phyloP scores from a whole-genome alignment of 1,284 basidiomycete species.

The Marasmius fiardii region DNA sequence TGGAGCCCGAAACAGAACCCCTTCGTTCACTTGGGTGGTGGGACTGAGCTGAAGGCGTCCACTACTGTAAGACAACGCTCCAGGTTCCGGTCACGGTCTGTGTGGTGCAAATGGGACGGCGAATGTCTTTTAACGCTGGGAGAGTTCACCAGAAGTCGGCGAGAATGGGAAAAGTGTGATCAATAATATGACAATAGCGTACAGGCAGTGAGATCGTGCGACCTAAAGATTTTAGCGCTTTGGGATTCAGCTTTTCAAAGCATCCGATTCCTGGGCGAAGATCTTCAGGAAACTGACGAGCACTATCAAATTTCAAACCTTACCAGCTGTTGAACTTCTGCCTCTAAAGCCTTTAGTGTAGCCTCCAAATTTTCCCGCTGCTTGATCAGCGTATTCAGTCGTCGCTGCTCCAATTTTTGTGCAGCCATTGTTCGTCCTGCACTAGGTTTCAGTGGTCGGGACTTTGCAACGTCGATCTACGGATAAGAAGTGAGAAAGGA shows the following conservation, averaged over 20 bases:
- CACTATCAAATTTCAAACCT: slow-evolving; percentile 13
- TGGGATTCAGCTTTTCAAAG: neutral
- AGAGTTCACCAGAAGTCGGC: too few species aligned
- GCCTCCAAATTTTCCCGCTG: slow-evolving; percentile 61
- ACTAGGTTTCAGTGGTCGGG: slow-evolving; percentile 36
- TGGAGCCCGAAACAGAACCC: too few species aligned
- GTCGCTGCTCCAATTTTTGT: slow-evolving; percentile 61
- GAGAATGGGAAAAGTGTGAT: too few species aligned
- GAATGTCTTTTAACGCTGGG: too few species aligned
- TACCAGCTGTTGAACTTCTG: slow-evolving; percentile 57
- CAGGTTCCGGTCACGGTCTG: too few species aligned
- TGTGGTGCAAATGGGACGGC: too few species aligned
- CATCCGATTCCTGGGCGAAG: neutral
- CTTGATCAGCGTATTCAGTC: slow-evolving; percentile 57
- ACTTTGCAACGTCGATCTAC: slow-evolving; percentile 52
- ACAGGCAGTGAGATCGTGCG: too few species aligned
- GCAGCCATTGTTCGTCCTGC: slow-evolving; percentile 49
- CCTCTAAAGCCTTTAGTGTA: slow-evolving; percentile 51
- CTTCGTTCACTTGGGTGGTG: too few species aligned
- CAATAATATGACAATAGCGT: too few species aligned
- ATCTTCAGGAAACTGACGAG: neutral
- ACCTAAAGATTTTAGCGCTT: too few species aligned
- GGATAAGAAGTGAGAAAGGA: neutral
- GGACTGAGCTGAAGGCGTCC: too few species aligned
- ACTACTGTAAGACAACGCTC: too few species aligned